These are phyloP conservation scores for Talaromyces amestolkiae DNA, from an alignment of 2,329 filamentous ascomycete species.

Conservation along the genomic window DNA sequence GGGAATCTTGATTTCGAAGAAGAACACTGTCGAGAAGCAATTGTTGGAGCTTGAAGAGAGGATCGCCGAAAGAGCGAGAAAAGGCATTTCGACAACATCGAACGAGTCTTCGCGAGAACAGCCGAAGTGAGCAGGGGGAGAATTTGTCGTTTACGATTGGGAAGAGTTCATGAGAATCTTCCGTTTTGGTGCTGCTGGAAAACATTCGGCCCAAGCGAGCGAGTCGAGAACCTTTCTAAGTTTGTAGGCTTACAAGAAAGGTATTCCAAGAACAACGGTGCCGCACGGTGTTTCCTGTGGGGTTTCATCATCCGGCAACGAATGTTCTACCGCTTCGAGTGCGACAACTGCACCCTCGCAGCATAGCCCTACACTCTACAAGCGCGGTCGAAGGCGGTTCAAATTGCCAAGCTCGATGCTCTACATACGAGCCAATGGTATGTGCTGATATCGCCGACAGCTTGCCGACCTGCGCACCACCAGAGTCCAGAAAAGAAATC, in stretches of 20 bases:
- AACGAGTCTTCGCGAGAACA: constrained; percentile 4
- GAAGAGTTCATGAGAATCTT: not conserved
- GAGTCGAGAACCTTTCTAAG: not conserved
- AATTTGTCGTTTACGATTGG: not conserved
- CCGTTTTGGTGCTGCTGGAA: not conserved
- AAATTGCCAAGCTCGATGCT: not conserved
- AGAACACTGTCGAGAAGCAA: constrained; percentile 56
- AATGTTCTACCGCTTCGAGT: not conserved
- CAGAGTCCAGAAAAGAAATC: not conserved
- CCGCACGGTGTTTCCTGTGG: not conserved
- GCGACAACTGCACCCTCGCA: not conserved
- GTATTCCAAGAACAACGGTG: not conserved
- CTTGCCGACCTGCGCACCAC: not conserved
- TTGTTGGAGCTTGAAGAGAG: constrained; percentile 51
- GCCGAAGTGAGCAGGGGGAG: not conserved
- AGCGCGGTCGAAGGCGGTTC: not conserved
- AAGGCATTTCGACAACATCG: constrained; percentile 1
- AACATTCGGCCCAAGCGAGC: not conserved
- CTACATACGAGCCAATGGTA: not conserved
- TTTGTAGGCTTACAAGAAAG: not conserved
- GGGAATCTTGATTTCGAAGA: constrained; percentile 51
- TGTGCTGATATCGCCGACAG: not conserved
- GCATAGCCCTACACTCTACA: not conserved
- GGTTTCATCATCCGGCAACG: not conserved
- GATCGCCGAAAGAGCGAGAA: constrained; percentile 38